Evolutionary conservation across 768 basidiomycete species (phyloP).

Genomic region (Boletus vermiculosoides): DNA sequence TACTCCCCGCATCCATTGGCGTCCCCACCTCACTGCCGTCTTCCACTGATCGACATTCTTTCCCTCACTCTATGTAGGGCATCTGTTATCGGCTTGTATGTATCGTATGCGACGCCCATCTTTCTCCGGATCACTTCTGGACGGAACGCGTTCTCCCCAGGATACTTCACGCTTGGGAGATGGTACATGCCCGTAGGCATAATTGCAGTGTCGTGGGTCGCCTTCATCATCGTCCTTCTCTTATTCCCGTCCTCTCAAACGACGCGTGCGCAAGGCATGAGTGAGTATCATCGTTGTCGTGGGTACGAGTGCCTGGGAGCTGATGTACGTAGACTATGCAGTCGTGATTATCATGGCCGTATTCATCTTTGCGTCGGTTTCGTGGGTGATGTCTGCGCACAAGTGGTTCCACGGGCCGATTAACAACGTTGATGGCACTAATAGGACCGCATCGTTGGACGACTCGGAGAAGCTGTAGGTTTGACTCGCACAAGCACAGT

Average conservation of each 20-base stretch:
- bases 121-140: constrained; percentile 72
- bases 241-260: constrained; percentile 51
- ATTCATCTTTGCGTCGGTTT: constrained; percentile 60
- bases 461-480: constrained; percentile 14
- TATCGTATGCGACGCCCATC: constrained; percentile 63
- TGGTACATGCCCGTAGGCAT: constrained; percentile 61
- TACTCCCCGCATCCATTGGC: no score
- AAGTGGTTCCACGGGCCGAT: constrained; percentile 74
- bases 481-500: background rate
- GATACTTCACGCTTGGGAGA: constrained; percentile 58
- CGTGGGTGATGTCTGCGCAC: constrained; percentile 65
- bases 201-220: constrained; percentile 65
- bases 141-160: constrained; percentile 53
- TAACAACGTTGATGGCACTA: constrained; percentile 40
- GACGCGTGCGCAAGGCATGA: constrained; percentile 49
- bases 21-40: no score
- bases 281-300: constrained; percentile 37
- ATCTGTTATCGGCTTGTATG: constrained; percentile 69
- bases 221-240: constrained; percentile 57
- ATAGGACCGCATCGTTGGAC: background rate
- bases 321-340: constrained; percentile 52
- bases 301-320: background rate
- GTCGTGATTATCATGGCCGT: constrained; percentile 64
- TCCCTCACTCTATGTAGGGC: constrained; percentile 42
- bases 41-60: background rate